A percentile compares a stretch with the other conserved stretches of the same genome.
Evolutionary conservation across 305 asterid genomes (phyloP).

Genomic region (Ilex paraguariensis): DNA sequence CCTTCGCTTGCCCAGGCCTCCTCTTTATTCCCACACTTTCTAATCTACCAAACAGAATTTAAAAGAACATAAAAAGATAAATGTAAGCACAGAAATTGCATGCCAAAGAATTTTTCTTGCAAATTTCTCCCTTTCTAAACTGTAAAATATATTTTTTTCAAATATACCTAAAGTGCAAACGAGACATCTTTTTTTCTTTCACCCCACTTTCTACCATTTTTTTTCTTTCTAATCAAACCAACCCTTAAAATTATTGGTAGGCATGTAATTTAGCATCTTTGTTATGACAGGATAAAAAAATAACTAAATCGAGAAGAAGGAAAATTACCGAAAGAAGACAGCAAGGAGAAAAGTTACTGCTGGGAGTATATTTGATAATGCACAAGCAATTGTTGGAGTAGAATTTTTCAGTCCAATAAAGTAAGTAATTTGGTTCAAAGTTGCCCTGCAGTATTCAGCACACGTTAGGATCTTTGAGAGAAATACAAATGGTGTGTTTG

Average conservation of each 20-base stretch:
- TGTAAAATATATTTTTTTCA: too few species aligned
- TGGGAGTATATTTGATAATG: constrained; percentile 68
- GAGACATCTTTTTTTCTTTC: too few species aligned
- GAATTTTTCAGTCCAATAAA: constrained; percentile 80
- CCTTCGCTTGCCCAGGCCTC: constrained; percentile 71
- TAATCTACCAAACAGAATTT: constrained; percentile 26
- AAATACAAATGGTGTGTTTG: too few species aligned
- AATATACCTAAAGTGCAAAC: too few species aligned
- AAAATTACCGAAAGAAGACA: constrained; percentile 56
- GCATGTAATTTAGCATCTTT: too few species aligned
- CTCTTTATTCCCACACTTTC: constrained; percentile 57
- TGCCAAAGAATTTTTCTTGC: too few species aligned
- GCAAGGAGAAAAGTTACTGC: constrained; percentile 81
- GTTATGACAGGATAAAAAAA: not conserved
- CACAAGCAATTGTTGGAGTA: constrained; percentile 87
- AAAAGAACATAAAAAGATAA: not conserved
- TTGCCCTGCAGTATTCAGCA: constrained; percentile 45
- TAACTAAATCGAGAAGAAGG: not conserved
- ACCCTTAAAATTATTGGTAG: too few species aligned
- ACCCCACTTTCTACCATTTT: too few species aligned
- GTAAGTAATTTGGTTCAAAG: constrained; percentile 78
- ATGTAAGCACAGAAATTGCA: too few species aligned
- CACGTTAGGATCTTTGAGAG: too few species aligned
- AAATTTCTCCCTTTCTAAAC: too few species aligned
- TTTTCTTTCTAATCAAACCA: too few species aligned